Evolutionary conservation across 2,329 filamentous ascomycete species (phyloP), one percentile per base, ranked within the genome.

Genomic region (Calonectria montana): DNA sequence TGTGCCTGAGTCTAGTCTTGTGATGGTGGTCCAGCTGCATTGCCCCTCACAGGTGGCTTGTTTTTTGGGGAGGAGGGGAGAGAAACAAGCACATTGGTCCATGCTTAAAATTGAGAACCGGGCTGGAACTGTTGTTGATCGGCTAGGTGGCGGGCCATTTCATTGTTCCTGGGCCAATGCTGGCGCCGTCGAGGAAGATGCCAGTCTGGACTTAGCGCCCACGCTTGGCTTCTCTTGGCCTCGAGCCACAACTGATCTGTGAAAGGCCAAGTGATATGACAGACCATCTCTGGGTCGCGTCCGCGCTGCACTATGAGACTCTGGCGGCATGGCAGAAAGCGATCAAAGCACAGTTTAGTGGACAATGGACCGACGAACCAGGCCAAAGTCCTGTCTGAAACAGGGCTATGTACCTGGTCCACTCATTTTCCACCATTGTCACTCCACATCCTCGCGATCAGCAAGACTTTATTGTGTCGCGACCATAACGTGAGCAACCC

Each of bases 111-210:
- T 70, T 59, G 50, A 67, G 48, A 55, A 45, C 23, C 27, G n/a
- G 18, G 63, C 10, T 37, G 23, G 48, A 4, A 23, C 31, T 21
- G 53, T 23, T 37, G 23, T 41, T 43, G 57, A 62, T 41, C 39
- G 55, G 66, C 25, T 55, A 48, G 48, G 71, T 16, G 61, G 65
- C 67, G 29, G 37, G 45, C 39, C 23, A 21, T 57, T 31, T 37
- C 16, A 41, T 65, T 72, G 77, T 79, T 76, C 73, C 74, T 73
- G 72, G 77, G 71, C 75, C 77, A 78, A 77, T 78, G 61, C 69
- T 27, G 47, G 53, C 50, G 65, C 27, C 37, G 15, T 29, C 37
- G 31, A 37, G 35, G 10, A 29, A 59, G 29, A 41, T 68, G 48
- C 48, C 48, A 18, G 23, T 27, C 53, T 23, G 29, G 69, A 64